Evolutionary conservation across 75 land plant species (phyloP), one percentile per base, ranked within the genome.

Genomic region (Pseudotsuga menziesii): DNA sequence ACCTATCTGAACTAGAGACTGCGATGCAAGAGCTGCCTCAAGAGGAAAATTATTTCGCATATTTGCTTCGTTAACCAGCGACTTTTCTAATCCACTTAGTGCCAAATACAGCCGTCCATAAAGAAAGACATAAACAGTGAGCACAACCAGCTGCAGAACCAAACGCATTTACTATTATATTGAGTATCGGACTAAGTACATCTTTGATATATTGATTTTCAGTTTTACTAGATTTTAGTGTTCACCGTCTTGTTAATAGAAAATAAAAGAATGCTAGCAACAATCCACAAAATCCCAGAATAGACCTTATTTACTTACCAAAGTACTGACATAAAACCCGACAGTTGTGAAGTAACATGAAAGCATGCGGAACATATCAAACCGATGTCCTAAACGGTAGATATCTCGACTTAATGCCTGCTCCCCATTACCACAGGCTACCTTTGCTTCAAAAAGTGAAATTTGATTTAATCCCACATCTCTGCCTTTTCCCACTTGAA

Each of bases 381-480:
- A 97, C 11, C 99, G 90, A 71, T 94, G 99, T 2, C 98, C 99
- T 76, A 97, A 85, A 22, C 99, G 88, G 81, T 97, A 97, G 16
- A 97, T 80, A 78, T 97, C 99, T 74, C 99, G 89, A 77, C 99
- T 97, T 14, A 97, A 78, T 75, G 86, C 82, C 84, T 96, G 99
- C 75, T 97, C 99, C 29, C 99, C 99, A 83, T 97, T 97, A 2
- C 99, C 98, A 86, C 91, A 86, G 25, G 99, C 95, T 35, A 97
- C 91, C 77, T 97, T 97, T 76, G 99, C 98, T 86, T 97, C 99
- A 85, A 94, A 97, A 35, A 91, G 81, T 19, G 99, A 92, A 8
- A 97, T 97, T 69, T 97, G 99, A 81, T 97, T 94, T 35, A 97
- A 87, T 3, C 99, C 99, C 22, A 97, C 98, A 84, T 97, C 99